phyloP scores from a whole-genome alignment of 192 early-diverging fungal genomes.

The Kickxella alabastrina region DNA sequence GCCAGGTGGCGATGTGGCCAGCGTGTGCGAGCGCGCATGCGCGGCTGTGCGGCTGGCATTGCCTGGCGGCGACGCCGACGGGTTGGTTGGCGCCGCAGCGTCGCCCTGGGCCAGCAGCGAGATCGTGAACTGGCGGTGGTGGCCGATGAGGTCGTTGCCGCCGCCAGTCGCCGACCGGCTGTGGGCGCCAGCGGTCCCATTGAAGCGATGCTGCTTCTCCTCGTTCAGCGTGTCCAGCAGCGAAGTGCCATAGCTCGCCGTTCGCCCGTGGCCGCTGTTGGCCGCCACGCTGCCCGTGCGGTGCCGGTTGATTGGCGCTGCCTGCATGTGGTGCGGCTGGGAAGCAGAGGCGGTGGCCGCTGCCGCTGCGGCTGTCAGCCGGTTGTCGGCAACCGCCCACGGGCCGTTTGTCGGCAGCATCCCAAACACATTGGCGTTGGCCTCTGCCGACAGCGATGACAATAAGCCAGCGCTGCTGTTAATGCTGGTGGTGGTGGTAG shows the following conservation, averaged over 20 bases:
- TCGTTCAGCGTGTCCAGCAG: constrained; percentile 51
- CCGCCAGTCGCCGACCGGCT: constrained; percentile 1
- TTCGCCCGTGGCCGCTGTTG: constrained; percentile 32
- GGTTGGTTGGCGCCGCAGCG: not conserved
- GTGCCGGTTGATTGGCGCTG: not conserved
- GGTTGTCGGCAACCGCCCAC: constrained; percentile 4
- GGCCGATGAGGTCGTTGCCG: not conserved
- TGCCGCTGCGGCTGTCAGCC: constrained; percentile 1
- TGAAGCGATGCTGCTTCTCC: constrained; percentile 13
- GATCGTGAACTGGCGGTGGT: not conserved
- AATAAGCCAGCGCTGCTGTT: not conserved
- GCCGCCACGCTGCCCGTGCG: constrained; percentile 9
- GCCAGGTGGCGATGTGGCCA: constrained; percentile 15
- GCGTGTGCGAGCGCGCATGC: constrained; percentile 25
- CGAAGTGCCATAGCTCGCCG: constrained; percentile 49
- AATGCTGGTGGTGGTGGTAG: not conserved
- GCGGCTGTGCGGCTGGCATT: not conserved
- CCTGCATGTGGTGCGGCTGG: no score
- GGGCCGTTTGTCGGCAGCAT: constrained; percentile 2
- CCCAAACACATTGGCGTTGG: constrained; percentile 8
- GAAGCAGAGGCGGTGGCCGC: no score
- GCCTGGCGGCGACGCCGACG: not conserved
- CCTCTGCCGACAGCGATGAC: not conserved
- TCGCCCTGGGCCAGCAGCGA: not conserved
- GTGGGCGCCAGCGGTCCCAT: constrained; percentile 1